Percentiles rank a stretch among this genome's conserved stretches.
phyloP scores from a whole-genome alignment of 2,329 filamentous ascomycete species.

The Tolypocladium amazonense region DNA sequence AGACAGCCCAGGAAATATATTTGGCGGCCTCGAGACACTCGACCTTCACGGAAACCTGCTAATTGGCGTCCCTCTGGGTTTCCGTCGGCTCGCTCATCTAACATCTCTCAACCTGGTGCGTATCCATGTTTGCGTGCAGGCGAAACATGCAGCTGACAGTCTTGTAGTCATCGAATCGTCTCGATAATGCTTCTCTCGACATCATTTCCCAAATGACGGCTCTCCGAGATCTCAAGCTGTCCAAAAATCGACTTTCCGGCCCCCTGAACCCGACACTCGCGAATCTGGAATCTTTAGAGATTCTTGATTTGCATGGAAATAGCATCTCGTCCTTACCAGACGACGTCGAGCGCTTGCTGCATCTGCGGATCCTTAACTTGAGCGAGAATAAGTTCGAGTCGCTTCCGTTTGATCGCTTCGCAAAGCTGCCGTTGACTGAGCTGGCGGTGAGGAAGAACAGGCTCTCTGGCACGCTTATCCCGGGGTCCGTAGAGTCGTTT shows the following conservation, averaged over 20 bases:
- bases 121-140: slow-evolving; percentile 3
- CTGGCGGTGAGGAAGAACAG: slow-evolving; percentile 69
- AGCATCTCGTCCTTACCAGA: slow-evolving; percentile 61
- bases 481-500: slow-evolving; percentile 45
- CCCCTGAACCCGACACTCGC: slow-evolving; percentile 53
- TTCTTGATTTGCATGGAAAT: slow-evolving; percentile 75
- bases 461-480: slow-evolving; percentile 62
- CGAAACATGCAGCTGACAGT: slow-evolving; percentile 9
- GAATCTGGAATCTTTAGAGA: slow-evolving; percentile 59
- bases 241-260: slow-evolving; percentile 65
- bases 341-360: slow-evolving; percentile 53
- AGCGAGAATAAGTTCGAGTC: slow-evolving; percentile 66
- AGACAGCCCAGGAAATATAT: slow-evolving; percentile 61
- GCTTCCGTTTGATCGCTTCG: slow-evolving; percentile 60
- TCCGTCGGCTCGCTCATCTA: slow-evolving; percentile 62
- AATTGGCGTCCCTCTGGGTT: slow-evolving; percentile 59
- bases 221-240: slow-evolving; percentile 71
- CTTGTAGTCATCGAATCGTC: slow-evolving; percentile 63
- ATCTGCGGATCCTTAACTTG: slow-evolving; percentile 67
- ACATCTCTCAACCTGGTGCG: slow-evolving; percentile 73
- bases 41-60: slow-evolving; percentile 83
- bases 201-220: slow-evolving; percentile 62
- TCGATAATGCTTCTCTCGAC: slow-evolving; percentile 61
- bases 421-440: slow-evolving; percentile 60
- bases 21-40: slow-evolving; percentile 68